These are phyloP conservation scores for Arbutus unedo DNA, from an alignment of 148 eudicot genomes.

Conservation along the genomic window DNA sequence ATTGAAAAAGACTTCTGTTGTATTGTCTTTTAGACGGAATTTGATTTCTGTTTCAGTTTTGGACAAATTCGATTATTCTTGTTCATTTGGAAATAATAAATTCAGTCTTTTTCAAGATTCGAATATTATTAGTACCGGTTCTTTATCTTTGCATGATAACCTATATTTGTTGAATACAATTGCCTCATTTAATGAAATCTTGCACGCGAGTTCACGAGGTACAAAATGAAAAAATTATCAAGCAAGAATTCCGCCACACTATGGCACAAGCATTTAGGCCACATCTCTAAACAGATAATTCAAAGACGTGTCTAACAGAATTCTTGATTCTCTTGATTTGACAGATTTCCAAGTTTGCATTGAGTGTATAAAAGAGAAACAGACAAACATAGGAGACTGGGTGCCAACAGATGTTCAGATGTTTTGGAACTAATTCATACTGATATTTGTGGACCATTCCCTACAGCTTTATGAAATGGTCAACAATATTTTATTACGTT, in stretches of 20 bases:
- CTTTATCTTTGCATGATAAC: not conserved
- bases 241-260: not conserved
- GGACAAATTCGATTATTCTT: conserved; percentile 4
- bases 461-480: not conserved
- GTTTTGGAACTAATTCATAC: not conserved
- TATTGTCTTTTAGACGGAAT: conserved; percentile 11
- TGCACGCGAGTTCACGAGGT: not conserved
- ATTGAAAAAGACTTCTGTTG: conserved; percentile 3
- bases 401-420: not conserved
- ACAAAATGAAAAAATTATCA: not conserved
- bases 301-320: not conserved
- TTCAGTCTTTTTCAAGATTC: not conserved
- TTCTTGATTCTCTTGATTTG: not conserved
- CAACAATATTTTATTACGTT: not conserved
- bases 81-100: conserved; percentile 7
- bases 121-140: not conserved
- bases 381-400: not conserved
- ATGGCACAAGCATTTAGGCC: conserved; percentile 6
- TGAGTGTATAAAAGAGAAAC: not conserved
- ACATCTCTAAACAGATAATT: not conserved
- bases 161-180: conserved; percentile 1
- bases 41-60: conserved; percentile 9
- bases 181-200: not conserved
- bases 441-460: not conserved
- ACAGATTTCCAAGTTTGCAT: not conserved